Evolutionary conservation across 2,329 filamentous ascomycete species (phyloP).

Genomic region (Lecanicillium sp.): DNA sequence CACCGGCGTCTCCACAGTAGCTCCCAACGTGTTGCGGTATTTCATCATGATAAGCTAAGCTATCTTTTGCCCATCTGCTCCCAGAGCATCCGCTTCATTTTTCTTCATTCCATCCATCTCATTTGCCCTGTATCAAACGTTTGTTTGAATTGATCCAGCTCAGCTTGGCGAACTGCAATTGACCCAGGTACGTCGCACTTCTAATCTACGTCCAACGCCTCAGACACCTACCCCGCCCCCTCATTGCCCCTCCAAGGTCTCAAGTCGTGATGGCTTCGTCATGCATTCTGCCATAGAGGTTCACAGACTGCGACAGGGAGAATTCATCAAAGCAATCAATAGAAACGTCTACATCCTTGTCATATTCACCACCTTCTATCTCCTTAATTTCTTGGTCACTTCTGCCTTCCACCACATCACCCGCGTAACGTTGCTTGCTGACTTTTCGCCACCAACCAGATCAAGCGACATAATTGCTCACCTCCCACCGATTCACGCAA

Average conservation of each 20-base stretch:
- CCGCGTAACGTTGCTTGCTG: conserved; percentile 1
- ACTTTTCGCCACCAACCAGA: background rate
- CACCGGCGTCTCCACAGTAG: too few relatives aligned
- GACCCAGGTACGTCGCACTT: conserved; percentile 7
- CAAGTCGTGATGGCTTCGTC: conserved; percentile 12
- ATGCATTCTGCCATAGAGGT: background rate
- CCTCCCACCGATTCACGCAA: conserved; percentile 3
- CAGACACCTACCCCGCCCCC: conserved; percentile 12
- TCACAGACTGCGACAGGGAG: too few relatives aligned
- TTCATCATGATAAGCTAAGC: too few relatives aligned
- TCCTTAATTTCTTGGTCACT: background rate
- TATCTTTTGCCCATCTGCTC: too few relatives aligned
- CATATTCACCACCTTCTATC: background rate
- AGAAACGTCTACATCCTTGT: too few relatives aligned
- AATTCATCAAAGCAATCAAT: too few relatives aligned
- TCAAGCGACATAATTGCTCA: background rate
- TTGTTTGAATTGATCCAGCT: too few relatives aligned
- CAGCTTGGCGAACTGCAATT: too few relatives aligned
- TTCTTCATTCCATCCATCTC: background rate
- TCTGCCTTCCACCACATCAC: too few relatives aligned
- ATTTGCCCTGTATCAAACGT: too few relatives aligned
- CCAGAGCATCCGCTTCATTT: background rate
- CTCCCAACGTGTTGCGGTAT: too few relatives aligned
- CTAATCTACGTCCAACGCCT: too few relatives aligned
- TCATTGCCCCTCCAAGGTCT: conserved; percentile 11